These are phyloP conservation scores for Sindora glabra DNA, from an alignment of 306 rosid species.

Conservation along the genomic window DNA sequence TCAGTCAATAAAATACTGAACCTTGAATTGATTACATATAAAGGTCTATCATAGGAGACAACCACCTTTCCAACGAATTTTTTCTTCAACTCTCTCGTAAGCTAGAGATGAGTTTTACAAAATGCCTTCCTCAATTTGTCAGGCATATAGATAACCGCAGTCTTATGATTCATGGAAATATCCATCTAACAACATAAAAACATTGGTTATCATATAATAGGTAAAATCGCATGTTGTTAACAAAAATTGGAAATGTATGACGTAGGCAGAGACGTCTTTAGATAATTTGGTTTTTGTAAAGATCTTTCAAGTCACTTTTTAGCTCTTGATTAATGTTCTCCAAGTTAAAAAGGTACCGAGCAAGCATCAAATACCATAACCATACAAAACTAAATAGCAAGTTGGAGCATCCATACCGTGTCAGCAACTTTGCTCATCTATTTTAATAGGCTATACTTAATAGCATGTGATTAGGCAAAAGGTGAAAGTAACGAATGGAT, in stretches of 20 bases:
- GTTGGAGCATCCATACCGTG: no score
- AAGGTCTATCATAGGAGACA: neutral
- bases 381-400: no score
- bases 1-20: neutral
- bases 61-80: slow-evolving; percentile 71
- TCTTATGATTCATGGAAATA: slow-evolving; percentile 52
- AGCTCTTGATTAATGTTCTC: slow-evolving; percentile 68
- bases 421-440: no score
- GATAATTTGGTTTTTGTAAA: slow-evolving; percentile 54
- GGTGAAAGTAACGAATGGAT: no score
- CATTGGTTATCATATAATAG: neutral
- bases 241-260: neutral
- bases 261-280: slow-evolving; percentile 9
- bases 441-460: no score
- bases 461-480: no score
- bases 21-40: neutral
- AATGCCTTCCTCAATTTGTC: slow-evolving; percentile 60
- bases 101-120: slow-evolving; percentile 60
- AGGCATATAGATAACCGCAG: slow-evolving; percentile 61
- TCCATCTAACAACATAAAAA: slow-evolving; percentile 46
- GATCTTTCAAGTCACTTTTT: slow-evolving; percentile 70
- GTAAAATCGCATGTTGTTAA: neutral
- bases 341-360: slow-evolving; percentile 64
- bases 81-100: slow-evolving; percentile 65
- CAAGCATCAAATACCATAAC: neutral